phyloP scores from a whole-genome alignment of 495 filamentous ascomycete species.

The Podospora tetraspora region DNA sequence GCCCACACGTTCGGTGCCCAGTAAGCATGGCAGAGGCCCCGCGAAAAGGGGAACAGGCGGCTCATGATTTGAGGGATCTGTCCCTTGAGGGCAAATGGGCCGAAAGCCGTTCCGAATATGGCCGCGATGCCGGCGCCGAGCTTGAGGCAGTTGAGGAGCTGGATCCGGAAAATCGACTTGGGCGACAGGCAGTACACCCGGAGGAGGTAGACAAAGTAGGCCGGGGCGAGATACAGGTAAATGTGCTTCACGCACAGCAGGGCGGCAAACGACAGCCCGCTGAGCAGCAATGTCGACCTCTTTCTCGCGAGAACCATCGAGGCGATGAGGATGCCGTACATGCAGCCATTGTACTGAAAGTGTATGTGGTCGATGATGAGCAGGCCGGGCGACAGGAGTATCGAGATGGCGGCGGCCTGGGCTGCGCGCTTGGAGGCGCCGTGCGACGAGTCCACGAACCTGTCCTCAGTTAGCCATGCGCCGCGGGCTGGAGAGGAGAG shows the following conservation, averaged over 20 bases:
- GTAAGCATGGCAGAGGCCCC: slow-evolving; percentile 93
- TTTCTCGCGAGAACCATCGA: slow-evolving; percentile 79
- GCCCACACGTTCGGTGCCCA: slow-evolving; percentile 99
- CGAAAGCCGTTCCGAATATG: slow-evolving; percentile 81
- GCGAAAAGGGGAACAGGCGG: slow-evolving; percentile 87
- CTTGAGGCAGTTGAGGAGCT: slow-evolving; percentile 72
- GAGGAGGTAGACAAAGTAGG: slow-evolving; percentile 88
- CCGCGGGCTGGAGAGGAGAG: neutral
- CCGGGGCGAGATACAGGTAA: slow-evolving; percentile 92
- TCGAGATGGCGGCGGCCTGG: slow-evolving; percentile 81
- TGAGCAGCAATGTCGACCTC: slow-evolving; percentile 66
- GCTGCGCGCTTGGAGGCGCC: slow-evolving; percentile 63
- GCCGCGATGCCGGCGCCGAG: slow-evolving; percentile 65
- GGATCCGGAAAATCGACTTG: slow-evolving; percentile 68
- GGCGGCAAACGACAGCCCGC: slow-evolving; percentile 75
- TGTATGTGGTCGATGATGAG: slow-evolving; percentile 98
- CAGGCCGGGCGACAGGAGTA: slow-evolving; percentile 85
- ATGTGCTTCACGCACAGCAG: slow-evolving; percentile 96
- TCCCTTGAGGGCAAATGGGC: slow-evolving; percentile 76
- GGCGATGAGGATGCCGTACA: slow-evolving; percentile 83
- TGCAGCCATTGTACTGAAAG: slow-evolving; percentile 97
- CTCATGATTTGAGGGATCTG: slow-evolving; percentile 85
- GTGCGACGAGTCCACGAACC: slow-evolving; percentile 66
- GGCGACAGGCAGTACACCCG: slow-evolving; percentile 82
- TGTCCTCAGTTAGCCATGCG: slow-evolving; percentile 31